Percentiles rank a stretch among this genome's conserved stretches.
These are phyloP conservation scores for Paxillus involutus DNA, from an alignment of 768 basidiomycete genomes.

Conservation along the genomic window DNA sequence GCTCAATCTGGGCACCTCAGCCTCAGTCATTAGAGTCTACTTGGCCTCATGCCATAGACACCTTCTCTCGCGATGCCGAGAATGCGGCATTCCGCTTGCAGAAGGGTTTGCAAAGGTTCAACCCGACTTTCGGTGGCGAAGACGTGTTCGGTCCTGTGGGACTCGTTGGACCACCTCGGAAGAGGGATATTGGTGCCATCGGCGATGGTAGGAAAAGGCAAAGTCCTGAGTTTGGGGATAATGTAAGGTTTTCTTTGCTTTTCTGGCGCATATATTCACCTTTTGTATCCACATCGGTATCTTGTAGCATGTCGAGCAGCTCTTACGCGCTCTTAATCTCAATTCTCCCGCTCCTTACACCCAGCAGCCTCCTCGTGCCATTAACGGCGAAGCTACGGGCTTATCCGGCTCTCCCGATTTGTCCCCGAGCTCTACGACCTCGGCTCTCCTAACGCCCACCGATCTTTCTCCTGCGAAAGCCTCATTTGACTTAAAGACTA, in stretches of 20 bases:
- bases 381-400: constrained; percentile 41
- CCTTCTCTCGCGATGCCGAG: constrained; percentile 56
- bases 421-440: constrained; percentile 71
- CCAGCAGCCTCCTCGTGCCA: constrained; percentile 42
- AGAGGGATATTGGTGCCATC: constrained; percentile 65
- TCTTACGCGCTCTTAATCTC: constrained; percentile 76
- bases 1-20: constrained; percentile 84
- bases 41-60: constrained; percentile 69
- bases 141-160: constrained; percentile 67
- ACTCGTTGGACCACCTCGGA: constrained; percentile 35
- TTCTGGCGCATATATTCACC: constrained; percentile 32
- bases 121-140: constrained; percentile 39
- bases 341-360: constrained; percentile 65
- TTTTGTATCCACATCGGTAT: background rate
- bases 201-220: constrained; percentile 76
- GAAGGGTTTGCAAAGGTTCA: constrained; percentile 21
- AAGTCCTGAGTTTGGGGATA: constrained; percentile 56
- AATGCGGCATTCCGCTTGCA: constrained; percentile 33
- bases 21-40: constrained; percentile 64
- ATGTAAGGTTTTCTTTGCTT: constrained; percentile 27
- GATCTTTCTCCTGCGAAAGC: constrained; percentile 66
- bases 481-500: constrained; percentile 55
- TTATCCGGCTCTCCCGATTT: constrained; percentile 62
- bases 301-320: constrained; percentile 73
- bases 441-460: constrained; percentile 71